Base-by-base conservation (phyloP, 495 filamentous ascomycete genomes). In the Penicillium goetzii region DNA sequence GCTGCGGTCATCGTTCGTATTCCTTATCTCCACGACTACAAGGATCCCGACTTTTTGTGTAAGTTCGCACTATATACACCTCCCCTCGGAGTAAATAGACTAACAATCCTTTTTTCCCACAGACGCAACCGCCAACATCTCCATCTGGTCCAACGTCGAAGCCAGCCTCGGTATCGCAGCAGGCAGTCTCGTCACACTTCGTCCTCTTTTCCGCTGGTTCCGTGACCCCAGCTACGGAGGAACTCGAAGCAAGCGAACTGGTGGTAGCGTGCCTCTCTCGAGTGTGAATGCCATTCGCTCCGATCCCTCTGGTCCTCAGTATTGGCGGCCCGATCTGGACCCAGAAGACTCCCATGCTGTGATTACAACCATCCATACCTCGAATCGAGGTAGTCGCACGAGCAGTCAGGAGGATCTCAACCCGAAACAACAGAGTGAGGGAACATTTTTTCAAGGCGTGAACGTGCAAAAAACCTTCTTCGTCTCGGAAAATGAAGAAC, bases 61-160 rank as follows among this genome's bases (percentile, higher is more conserved):
- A 23, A 58, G 66, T 65, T 43, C 19, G 2, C 25, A 40, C 15
- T 53, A 9, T 25, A 55, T 17, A 40, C 26, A n/a, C 0, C 56
- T 50, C 1, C 17, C 4, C 9, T 30, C 2, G 21, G 11, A 10
- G 21, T 14, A 30, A 28, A 49, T 12, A 49, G 49, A 58, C 71
- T 69, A 67, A 72, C 54, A 41, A 34, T 49, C 23, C 11, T 56
- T 9, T 7, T 0, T 55, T 25, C 3, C 30, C 15, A 53, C 26
- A 80, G 78, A 79, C 49, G 79, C 76, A 50, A 81, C 79, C 15
- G 60, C 71, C 52, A 59, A 77, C 12, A 79, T 81, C 50, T 80
- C 74, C 9, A 78, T 83, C 47, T 83, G 80, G 80, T 79, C 78
- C 45, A 77, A 76, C 30, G 70, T 82, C 62, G 80, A 83, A 62